Evolutionary conservation across 768 basidiomycete genomes (phyloP).

Genomic region (Roridomyces roridus): DNA sequence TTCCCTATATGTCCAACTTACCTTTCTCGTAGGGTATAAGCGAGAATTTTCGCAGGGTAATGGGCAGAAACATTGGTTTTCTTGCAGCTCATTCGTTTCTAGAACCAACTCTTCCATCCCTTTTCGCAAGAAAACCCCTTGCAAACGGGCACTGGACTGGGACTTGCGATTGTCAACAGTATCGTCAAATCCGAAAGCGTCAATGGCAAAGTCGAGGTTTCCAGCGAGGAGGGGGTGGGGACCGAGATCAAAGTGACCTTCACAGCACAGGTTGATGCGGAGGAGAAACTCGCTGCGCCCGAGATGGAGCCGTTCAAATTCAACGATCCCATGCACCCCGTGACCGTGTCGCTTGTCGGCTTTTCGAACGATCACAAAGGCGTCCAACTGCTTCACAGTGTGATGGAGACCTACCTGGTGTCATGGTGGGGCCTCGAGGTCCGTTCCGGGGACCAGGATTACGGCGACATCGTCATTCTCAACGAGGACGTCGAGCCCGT

Average conservation of each 20-base stretch:
- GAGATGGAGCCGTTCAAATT: conserved; percentile 55
- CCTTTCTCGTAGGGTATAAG: conserved; percentile 76
- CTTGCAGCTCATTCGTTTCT: conserved; percentile 32
- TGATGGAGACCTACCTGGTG: conserved; percentile 69
- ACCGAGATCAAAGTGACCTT: conserved; percentile 92
- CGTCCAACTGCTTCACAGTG: conserved; percentile 65
- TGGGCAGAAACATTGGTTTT: background rate
- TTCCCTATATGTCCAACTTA: background rate
- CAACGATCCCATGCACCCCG: conserved; percentile 46
- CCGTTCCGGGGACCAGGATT: conserved; percentile 42
- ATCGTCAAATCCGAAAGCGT: conserved; percentile 88
- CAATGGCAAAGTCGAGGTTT: conserved; percentile 91
- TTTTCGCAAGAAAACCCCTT: conserved; percentile 97
- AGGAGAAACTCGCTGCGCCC: conserved; percentile 35
- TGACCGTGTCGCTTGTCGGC: conserved; percentile 71
- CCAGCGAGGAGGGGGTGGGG: conserved; percentile 88
- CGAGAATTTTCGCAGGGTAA: conserved; percentile 87
- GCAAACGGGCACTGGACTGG: conserved; percentile 91
- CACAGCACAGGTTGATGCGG: conserved; percentile 62
- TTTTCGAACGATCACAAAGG: conserved; percentile 74
- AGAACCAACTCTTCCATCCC: conserved; percentile 94
- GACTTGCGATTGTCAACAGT: conserved; percentile 93
- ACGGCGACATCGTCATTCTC: conserved; percentile 77
- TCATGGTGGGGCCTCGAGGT: conserved; percentile 80
- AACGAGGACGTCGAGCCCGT: conserved; percentile 79